Base-by-base conservation (phyloP, 2,329 filamentous ascomycete species). In the Helotiales sp. region DNA sequence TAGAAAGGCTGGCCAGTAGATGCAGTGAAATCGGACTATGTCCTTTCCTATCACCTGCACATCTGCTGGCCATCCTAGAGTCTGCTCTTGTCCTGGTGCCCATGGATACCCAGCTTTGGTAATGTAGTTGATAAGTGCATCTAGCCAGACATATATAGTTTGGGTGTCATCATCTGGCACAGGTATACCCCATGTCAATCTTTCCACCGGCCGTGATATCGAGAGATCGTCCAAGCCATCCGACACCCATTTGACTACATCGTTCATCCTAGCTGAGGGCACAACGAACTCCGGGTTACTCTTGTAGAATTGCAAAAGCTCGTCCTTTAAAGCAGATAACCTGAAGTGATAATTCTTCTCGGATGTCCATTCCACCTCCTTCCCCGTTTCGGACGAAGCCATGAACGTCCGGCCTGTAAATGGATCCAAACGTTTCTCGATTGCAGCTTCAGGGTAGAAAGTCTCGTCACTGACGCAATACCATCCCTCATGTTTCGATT, bases 141-240 rank as follows among this genome's bases (percentile, higher is more conserved):
- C 96, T 0, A 99, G 82, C 95, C 95, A 99, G 30, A 99, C 96
- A 69, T 99, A 99, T 57, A 99, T 93, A 2, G 93, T 98, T 74
- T 98, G 95, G 17, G 79, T 84, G 0, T 83, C 77, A 68, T 99
- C 95, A 53, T 87, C 87, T 0, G 95, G 95, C 25, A 97, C 95
- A 6, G 81, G 86, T 56, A 99, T 89, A 3, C 95, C 95, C 95
- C 95, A 99, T 24, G 78, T 82, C 38, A 98, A 75, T 48, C 95
- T 83, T 54, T 87, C 84, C 3, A 82, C 78, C 0, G 95, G 95
- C 27, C 96, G 82, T 2, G 93, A 98, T 51, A 97, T 84, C 3
- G 92, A 97, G 13, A 99, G 80, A 71, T 99, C 95, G 67, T 90
- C 84, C 1, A 99, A 81, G 6, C 91, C 88, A 53, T 86, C 81